phyloP scores from a whole-genome alignment of 805 yeast genomes.

The Nematodospora valgi region DNA sequence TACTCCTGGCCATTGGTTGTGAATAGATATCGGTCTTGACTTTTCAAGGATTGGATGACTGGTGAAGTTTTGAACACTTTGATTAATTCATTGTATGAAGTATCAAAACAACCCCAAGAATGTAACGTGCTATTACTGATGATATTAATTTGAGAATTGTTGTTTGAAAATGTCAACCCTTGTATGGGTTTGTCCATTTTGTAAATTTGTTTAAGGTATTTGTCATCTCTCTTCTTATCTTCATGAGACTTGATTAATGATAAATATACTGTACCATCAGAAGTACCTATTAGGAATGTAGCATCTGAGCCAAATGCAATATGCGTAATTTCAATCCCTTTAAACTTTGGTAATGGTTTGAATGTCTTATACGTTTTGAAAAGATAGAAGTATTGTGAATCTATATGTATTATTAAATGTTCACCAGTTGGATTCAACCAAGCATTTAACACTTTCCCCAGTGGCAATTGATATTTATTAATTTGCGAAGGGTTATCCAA shows the following conservation, averaged over 20 bases:
- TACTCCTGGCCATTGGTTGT: slow-evolving; percentile 14
- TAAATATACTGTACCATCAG: slow-evolving; percentile 26
- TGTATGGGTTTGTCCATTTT: slow-evolving; percentile 12
- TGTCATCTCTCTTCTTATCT: slow-evolving; percentile 17
- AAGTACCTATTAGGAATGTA: slow-evolving; percentile 23
- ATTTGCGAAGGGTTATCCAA: slow-evolving; percentile 35
- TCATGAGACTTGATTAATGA: slow-evolving; percentile 28
- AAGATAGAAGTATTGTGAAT: slow-evolving; percentile 25
- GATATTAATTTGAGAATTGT: slow-evolving; percentile 21
- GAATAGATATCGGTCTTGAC: slow-evolving; percentile 10
- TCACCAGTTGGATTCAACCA: slow-evolving; percentile 40
- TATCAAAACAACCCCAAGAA: slow-evolving; percentile 35
- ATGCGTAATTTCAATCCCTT: slow-evolving; percentile 22
- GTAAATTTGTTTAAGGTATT: slow-evolving; percentile 26
- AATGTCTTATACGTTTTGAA: slow-evolving; percentile 28
- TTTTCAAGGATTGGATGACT: neutral
- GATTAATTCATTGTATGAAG: slow-evolving; percentile 23
- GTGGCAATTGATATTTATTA: slow-evolving; percentile 19
- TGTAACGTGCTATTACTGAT: slow-evolving; percentile 16
- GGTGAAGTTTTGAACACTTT: slow-evolving; percentile 23
- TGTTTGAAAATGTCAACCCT: slow-evolving; percentile 19
- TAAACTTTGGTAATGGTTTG: slow-evolving; percentile 31
- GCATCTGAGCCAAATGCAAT: slow-evolving; percentile 21
- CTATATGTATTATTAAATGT: slow-evolving; percentile 30
- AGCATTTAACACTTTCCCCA: slow-evolving; percentile 17